phyloP scores from a whole-genome alignment of 257 asterid genomes.

The Anisodus tanguticus region DNA sequence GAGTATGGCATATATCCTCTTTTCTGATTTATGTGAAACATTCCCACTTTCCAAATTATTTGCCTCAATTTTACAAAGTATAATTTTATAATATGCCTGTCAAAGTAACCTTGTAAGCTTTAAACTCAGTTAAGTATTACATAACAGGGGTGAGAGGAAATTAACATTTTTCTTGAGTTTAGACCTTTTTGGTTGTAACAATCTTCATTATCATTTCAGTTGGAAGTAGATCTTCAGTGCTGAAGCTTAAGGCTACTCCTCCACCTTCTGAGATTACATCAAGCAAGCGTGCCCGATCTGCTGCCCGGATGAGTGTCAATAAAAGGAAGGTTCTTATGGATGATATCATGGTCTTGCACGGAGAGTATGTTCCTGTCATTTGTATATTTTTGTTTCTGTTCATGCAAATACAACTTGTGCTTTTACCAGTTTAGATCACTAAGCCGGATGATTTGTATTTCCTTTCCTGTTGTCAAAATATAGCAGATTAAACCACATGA shows the following conservation, averaged over 20 bases:
- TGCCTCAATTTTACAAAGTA: background rate
- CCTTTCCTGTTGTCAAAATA: background rate
- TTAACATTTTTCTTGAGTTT: background rate
- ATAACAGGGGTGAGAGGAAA: background rate
- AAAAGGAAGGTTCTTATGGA: constrained; percentile 92
- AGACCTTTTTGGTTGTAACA: background rate
- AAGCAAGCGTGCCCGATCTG: constrained; percentile 62
- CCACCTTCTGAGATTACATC: constrained; percentile 70
- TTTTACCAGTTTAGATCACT: constrained; percentile 21
- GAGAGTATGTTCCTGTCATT: constrained; percentile 74
- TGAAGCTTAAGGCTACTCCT: constrained; percentile 88
- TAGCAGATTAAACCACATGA: constrained; percentile 3
- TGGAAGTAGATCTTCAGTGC: constrained; percentile 74
- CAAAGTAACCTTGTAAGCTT: constrained; percentile 12
- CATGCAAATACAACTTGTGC: background rate
- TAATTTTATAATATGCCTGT: background rate
- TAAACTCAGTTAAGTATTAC: background rate
- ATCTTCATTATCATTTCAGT: constrained; percentile 44
- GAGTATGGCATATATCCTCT: background rate
- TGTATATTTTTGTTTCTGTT: background rate
- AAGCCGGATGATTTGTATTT: background rate
- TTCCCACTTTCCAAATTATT: background rate
- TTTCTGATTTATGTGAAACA: constrained; percentile 5
- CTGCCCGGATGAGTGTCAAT: constrained; percentile 58
- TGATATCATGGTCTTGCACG: constrained; percentile 96